phyloP scores from a whole-genome alignment of 78 protist species.

The Carpediemonas membranifera region DNA sequence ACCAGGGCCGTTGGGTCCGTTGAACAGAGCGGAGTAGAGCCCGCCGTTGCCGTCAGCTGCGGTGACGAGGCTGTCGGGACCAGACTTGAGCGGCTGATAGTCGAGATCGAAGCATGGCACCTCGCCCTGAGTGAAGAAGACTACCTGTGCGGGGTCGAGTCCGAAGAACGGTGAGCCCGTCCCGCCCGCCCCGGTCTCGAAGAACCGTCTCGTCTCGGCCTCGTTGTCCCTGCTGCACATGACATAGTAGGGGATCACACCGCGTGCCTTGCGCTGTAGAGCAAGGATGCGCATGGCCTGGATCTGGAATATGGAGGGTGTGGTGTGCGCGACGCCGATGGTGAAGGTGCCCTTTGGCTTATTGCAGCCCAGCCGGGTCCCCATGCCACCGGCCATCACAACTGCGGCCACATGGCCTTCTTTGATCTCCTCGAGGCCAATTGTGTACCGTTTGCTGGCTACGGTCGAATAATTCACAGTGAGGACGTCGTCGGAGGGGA shows the following conservation, averaged over 20 bases:
- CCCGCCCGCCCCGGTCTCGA: conserved; percentile 39
- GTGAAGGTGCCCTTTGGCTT: conserved; percentile 79
- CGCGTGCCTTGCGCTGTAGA: conserved; percentile 44
- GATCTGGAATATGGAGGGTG: conserved; percentile 75
- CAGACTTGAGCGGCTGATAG: conserved; percentile 37
- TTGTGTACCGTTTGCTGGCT: too few relatives aligned
- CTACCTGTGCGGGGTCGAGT: conserved; percentile 39
- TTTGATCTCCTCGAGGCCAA: background rate
- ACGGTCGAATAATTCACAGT: too few relatives aligned
- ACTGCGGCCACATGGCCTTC: conserved; percentile 45
- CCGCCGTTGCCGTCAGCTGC: conserved; percentile 94
- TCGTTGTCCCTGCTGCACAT: conserved; percentile 77
- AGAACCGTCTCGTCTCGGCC: conserved; percentile 49
- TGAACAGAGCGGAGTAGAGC: conserved; percentile 47
- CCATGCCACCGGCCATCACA: conserved; percentile 82
- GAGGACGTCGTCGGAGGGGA: too few relatives aligned
- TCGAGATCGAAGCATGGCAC: conserved; percentile 68
- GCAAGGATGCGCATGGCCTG: conserved; percentile 68
- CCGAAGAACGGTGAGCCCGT: too few relatives aligned
- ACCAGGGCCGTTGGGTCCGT: too few relatives aligned
- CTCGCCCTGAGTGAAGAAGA: conserved; percentile 70
- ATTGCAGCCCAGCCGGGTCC: conserved; percentile 77
- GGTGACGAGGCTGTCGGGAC: conserved; percentile 22
- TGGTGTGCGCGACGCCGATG: conserved; percentile 73
- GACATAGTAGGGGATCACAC: conserved; percentile 54